Base-by-base conservation (phyloP, 2,329 filamentous ascomycete genomes). In the Colletotrichum sp. region DNA sequence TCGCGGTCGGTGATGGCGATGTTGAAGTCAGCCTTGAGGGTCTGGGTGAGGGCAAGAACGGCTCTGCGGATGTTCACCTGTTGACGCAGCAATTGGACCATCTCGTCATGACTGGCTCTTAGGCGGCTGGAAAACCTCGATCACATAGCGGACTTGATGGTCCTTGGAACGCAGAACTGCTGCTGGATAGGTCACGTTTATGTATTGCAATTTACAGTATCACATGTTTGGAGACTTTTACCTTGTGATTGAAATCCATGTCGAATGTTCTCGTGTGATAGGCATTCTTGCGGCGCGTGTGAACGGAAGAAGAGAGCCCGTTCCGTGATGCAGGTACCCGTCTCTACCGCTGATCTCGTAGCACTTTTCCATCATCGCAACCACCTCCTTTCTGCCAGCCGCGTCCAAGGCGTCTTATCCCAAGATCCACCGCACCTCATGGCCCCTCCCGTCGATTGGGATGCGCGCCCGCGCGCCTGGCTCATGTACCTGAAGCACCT, bases 121-220 rank as follows among this genome's bases (percentile, higher is more conserved):
- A n/a, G 8, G 1, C 28, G 12, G 15, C 0, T 3, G 26, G 0
- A 0, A 32, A 18, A 0, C 26, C 15, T 60, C 8, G 15, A n/a
- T 18, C 8, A 30, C 28, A 3, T 10, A 60, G 16, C 16, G 24
- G 55, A 44, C 1, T 59, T 59, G 0, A 8, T 59, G 24, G 24
- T 59, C 16, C 26, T 60, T 3, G 57, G 3, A 32, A 34, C 8
- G 28, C 57, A n/a, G 55, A 60, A 60, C 16, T 22, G 28, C 16
- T 32, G 26, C 28, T 60, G 52, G n/a, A 57, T 34, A 32, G 57
- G 57, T 30, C 57, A 60, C 4, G 26, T 60, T 60, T 7, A 60
- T 32, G 57, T 60, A 60, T 22, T 60, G 24, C 28, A 15, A 34
- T n/a, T 34, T 3, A 60, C 57, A n/a, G 15, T 3, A n/a, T 28